Evolutionary conservation across 129 eudicot genomes (phyloP).

Genomic region (Artemisia argyi): DNA sequence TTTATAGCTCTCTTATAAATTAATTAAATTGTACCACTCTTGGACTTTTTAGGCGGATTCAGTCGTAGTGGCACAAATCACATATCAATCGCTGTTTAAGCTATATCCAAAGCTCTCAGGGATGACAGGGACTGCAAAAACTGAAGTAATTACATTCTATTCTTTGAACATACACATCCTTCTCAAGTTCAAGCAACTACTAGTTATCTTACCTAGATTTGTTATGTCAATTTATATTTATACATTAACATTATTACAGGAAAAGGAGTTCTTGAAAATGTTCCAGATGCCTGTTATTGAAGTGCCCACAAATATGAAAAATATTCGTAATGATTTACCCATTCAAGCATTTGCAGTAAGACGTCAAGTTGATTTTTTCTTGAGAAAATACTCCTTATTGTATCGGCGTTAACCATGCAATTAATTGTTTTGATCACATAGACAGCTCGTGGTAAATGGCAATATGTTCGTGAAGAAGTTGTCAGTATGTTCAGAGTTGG

Average conservation of each 20-base stretch:
- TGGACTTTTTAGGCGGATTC: constrained; percentile 70
- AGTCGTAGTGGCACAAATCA: constrained; percentile 92
- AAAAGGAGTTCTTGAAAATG: constrained; percentile 95
- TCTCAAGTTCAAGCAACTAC: constrained; percentile 7
- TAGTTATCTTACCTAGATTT: background rate
- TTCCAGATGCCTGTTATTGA: constrained; percentile 94
- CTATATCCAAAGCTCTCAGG: constrained; percentile 98
- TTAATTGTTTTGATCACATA: constrained; percentile 27
- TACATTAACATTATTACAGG: constrained; percentile 44
- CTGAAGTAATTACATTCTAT: constrained; percentile 64
- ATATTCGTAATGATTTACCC: constrained; percentile 88
- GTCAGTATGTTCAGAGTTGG: constrained; percentile 82
- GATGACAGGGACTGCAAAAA: constrained; percentile 99
- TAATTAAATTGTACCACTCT: background rate
- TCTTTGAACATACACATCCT: constrained; percentile 2
- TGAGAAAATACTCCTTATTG: background rate
- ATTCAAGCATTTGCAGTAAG: constrained; percentile 97
- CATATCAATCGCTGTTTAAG: constrained; percentile 93
- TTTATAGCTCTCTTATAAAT: background rate
- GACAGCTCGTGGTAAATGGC: constrained; percentile 98
- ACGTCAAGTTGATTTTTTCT: background rate
- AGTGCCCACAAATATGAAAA: constrained; percentile 95
- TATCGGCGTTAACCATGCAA: constrained; percentile 13
- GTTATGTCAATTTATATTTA: constrained; percentile 1
- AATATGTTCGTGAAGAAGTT: constrained; percentile 76